A percentile compares a stretch with the other conserved stretches of the same genome.
These are phyloP conservation scores for Vigna radiata DNA, from an alignment of 306 rosid genomes.

Conservation along the genomic window DNA sequence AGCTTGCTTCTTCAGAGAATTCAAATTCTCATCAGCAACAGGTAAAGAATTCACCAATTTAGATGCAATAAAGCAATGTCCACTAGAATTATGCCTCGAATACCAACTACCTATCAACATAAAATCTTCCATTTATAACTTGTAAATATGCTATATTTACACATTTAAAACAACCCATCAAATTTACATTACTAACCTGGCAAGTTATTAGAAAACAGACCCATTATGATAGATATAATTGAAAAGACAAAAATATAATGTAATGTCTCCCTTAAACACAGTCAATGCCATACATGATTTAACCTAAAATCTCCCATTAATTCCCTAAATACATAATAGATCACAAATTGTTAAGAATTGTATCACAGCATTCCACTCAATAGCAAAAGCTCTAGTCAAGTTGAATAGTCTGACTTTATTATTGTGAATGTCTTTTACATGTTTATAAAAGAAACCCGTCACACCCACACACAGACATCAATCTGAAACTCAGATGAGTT, in stretches of 20 bases:
- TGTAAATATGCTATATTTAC: constrained; percentile 11
- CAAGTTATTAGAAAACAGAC: constrained; percentile 45
- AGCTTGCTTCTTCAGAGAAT: constrained; percentile 79
- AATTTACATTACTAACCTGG: constrained; percentile 65
- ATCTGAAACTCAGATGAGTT: neutral
- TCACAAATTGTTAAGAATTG: constrained; percentile 16
- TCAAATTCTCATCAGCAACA: constrained; percentile 53
- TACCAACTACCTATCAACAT: constrained; percentile 77
- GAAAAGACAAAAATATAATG: constrained; percentile 16
- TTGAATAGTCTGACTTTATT: constrained; percentile 14
- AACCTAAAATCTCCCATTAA: constrained; percentile 3
- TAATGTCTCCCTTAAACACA: constrained; percentile 9
- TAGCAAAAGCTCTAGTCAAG: constrained; percentile 20
- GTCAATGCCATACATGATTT: constrained; percentile 36
- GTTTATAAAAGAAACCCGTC: constrained; percentile 4
- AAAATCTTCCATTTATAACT: constrained; percentile 42
- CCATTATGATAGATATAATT: constrained; percentile 35
- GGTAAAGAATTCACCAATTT: constrained; percentile 77
- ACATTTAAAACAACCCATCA: constrained; percentile 34
- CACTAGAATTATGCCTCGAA: constrained; percentile 96
- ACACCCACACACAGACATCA: constrained; percentile 12
- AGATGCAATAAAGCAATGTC: constrained; percentile 92
- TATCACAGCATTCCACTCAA: constrained; percentile 5
- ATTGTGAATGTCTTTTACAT: neutral
- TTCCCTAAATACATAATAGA: constrained; percentile 29